Evolutionary conservation across 495 filamentous ascomycete species (phyloP).

Genomic region (Margaritispora aquatica): DNA sequence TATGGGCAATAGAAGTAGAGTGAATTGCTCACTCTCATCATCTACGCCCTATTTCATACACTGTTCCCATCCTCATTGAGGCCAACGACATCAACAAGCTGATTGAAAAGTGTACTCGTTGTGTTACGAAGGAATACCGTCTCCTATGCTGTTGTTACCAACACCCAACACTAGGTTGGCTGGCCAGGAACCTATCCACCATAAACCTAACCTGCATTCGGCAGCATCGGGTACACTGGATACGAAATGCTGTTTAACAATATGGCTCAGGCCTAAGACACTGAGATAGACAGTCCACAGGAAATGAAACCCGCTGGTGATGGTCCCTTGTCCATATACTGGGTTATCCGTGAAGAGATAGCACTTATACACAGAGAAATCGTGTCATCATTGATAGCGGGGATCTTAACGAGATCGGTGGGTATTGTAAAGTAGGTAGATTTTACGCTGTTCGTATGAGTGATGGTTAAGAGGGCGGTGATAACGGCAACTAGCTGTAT

Average conservation of each 20-base stretch:
- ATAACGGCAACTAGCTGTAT: too few species aligned
- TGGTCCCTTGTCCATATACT: slow-evolving; percentile 44
- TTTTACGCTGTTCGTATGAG: slow-evolving; percentile 41
- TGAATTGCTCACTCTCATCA: too few species aligned
- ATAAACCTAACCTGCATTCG: slow-evolving; percentile 14
- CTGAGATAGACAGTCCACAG: slow-evolving; percentile 37
- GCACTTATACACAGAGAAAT: slow-evolving; percentile 37
- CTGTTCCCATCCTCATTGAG: too few species aligned
- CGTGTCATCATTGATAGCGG: slow-evolving; percentile 41
- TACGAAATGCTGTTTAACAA: slow-evolving; percentile 13
- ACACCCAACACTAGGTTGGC: too few species aligned
- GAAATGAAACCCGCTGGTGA: slow-evolving; percentile 45
- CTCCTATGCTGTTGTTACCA: too few species aligned
- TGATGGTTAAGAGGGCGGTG: background rate
- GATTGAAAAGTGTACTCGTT: too few species aligned
- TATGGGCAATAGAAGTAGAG: too few species aligned
- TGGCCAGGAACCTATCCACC: background rate
- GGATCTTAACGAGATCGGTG: slow-evolving; percentile 37
- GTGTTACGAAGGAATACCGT: too few species aligned
- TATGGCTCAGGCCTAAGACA: slow-evolving; percentile 29
- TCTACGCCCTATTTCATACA: too few species aligned
- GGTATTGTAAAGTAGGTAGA: slow-evolving; percentile 40
- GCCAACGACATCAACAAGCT: too few species aligned
- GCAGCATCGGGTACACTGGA: slow-evolving; percentile 14
- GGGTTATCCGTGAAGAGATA: slow-evolving; percentile 43